Evolutionary conservation across 2,329 filamentous ascomycete genomes (phyloP).

Genomic region (Aspergillus vadensis): DNA sequence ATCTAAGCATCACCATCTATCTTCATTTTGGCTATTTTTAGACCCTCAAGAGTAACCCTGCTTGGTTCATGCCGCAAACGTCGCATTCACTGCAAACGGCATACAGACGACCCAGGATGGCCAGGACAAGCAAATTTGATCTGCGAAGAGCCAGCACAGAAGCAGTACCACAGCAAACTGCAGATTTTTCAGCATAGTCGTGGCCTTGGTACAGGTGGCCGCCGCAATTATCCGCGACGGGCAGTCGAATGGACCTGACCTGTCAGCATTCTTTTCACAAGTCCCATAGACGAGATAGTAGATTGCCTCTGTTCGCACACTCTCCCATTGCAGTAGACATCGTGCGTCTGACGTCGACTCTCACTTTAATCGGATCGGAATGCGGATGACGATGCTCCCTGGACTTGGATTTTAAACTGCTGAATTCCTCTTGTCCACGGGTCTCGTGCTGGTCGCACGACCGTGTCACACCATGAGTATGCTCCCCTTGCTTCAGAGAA

Average conservation of each 20-base stretch:
- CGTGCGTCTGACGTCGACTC: neutral
- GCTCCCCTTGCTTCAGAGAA: neutral
- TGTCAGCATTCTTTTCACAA: conserved; percentile 7
- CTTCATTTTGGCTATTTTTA: neutral
- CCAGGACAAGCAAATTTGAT: neutral
- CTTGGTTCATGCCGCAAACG: neutral
- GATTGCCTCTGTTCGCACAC: conserved; percentile 3
- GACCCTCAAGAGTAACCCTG: neutral
- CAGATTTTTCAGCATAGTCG: neutral
- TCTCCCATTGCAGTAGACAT: conserved; percentile 5
- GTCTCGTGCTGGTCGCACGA: conserved; percentile 1
- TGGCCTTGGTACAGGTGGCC: neutral
- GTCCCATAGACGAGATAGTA: neutral
- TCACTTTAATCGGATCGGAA: neutral
- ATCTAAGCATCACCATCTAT: neutral
- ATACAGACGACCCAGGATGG: neutral
- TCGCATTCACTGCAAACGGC: neutral
- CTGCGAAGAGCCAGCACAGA: neutral
- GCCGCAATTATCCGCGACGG: conserved; percentile 2
- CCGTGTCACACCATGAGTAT: conserved; percentile 7
- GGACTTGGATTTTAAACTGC: conserved; percentile 6
- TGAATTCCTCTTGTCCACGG: neutral
- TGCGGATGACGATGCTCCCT: neutral
- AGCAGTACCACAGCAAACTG: neutral
- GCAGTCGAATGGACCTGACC: conserved; percentile 4